Percentiles rank a stretch among this genome's conserved stretches.
These are phyloP conservation scores for Crithidia mellificae DNA, from an alignment of 208 protist genomes.

Conservation along the genomic window DNA sequence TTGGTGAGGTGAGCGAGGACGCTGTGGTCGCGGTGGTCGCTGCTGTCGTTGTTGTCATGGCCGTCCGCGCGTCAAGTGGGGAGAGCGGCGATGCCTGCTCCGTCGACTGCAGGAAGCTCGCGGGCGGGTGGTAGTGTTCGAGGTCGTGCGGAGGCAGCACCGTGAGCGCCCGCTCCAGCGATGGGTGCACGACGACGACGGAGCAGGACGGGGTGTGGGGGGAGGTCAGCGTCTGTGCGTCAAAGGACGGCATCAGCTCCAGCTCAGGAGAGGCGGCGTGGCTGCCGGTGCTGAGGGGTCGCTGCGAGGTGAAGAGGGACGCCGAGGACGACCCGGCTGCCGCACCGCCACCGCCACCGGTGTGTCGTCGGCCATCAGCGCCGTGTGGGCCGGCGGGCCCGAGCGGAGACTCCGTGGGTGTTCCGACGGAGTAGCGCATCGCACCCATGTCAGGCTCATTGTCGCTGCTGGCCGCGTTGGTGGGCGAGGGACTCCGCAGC, in stretches of 20 bases:
- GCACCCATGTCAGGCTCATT: neutral
- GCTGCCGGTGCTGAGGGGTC: neutral
- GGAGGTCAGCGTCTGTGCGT: neutral
- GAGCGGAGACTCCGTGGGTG: neutral
- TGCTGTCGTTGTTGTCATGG: neutral
- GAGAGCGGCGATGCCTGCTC: neutral
- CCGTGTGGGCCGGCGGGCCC: neutral
- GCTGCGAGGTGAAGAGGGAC: neutral
- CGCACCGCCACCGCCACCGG: too few species aligned
- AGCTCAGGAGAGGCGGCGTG: neutral
- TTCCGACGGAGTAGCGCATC: slow-evolving; percentile 4
- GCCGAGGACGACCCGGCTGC: neutral
- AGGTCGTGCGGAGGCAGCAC: too few species aligned
- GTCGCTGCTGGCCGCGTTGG: slow-evolving; percentile 1
- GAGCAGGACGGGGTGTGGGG: slow-evolving; percentile 14
- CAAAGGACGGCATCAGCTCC: slow-evolving; percentile 12
- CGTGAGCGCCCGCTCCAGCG: slow-evolving; percentile 10
- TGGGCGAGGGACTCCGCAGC: neutral
- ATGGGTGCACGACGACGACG: slow-evolving; percentile 29
- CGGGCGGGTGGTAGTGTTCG: neutral
- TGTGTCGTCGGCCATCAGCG: neutral
- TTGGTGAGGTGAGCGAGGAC: slow-evolving; percentile 4
- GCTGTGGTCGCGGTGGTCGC: neutral
- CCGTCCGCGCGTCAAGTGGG: too few species aligned
- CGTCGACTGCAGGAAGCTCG: neutral